Evolutionary conservation across 164 flowering plant species (phyloP).

Genomic region (Paratinospora sagittata): DNA sequence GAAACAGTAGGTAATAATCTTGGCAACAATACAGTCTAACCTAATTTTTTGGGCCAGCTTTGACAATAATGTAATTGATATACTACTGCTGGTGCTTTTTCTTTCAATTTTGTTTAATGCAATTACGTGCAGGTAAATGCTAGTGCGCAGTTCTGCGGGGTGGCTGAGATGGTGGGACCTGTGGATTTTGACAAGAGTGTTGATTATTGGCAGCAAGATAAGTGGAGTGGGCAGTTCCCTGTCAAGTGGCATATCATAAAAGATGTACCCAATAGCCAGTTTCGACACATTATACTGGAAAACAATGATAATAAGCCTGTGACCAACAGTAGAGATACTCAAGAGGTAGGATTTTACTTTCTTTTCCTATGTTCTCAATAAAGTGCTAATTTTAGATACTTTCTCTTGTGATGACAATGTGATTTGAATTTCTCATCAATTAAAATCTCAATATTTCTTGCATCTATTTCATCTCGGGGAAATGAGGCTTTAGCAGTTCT

Average conservation of each 20-base stretch:
- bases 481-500: too few relatives aligned
- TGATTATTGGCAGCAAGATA: constrained; percentile 95
- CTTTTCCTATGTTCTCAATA: background rate
- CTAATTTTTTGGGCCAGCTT: background rate
- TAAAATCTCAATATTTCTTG: too few relatives aligned
- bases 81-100: background rate
- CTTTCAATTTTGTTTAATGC: background rate
- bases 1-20: background rate
- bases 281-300: constrained; percentile 82
- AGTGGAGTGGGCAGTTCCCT: constrained; percentile 94
- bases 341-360: constrained; percentile 52
- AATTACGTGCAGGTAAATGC: constrained; percentile 72
- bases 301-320: constrained; percentile 97
- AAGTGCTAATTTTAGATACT: background rate
- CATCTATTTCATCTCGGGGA: too few relatives aligned
- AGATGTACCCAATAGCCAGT: constrained; percentile 86
- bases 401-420: background rate
- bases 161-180: constrained; percentile 93
- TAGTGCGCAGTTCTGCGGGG: constrained; percentile 95
- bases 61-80: background rate
- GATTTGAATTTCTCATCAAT: too few relatives aligned
- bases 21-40: background rate
- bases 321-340: constrained; percentile 93
- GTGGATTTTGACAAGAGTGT: constrained; percentile 87
- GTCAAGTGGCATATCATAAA: constrained; percentile 92